These are phyloP conservation scores for Penicillium atrosanguineum DNA, from an alignment of 495 filamentous ascomycete genomes.

Conservation along the genomic window DNA sequence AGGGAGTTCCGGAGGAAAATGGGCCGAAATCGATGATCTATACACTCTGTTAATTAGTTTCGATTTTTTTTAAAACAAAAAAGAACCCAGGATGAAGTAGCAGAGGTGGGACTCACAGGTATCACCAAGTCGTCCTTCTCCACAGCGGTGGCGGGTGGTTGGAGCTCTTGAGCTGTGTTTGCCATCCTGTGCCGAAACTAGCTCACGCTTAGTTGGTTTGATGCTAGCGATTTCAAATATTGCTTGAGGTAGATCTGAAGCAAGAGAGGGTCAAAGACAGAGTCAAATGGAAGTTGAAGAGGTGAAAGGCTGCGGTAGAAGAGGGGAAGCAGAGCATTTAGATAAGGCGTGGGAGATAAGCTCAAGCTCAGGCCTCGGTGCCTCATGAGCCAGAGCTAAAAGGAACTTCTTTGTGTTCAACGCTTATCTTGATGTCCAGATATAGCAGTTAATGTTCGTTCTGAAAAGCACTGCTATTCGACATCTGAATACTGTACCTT, in stretches of 20 bases:
- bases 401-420: not conserved
- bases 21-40: constrained; percentile 84
- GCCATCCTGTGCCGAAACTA: constrained; percentile 5
- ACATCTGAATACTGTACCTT: no score
- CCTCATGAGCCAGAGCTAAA: not conserved
- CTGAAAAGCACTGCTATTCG: not conserved
- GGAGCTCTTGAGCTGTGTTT: constrained; percentile 10
- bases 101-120: constrained; percentile 49
- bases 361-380: not conserved
- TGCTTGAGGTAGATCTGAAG: not conserved
- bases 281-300: not conserved
- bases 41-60: constrained; percentile 1
- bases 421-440: not conserved
- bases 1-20: constrained; percentile 63
- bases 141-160: constrained; percentile 50
- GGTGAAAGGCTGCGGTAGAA: not conserved
- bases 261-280: not conserved
- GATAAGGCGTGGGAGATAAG: not conserved
- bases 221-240: not conserved
- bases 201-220: not conserved
- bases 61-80: no score
- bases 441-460: not conserved
- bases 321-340: not conserved
- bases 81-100: not conserved
- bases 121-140: constrained; percentile 66